A percentile compares a stretch with the other conserved stretches of the same genome.
Evolutionary conservation across 75 land plant genomes (phyloP).

Genomic region (Cunninghamia lanceolata): DNA sequence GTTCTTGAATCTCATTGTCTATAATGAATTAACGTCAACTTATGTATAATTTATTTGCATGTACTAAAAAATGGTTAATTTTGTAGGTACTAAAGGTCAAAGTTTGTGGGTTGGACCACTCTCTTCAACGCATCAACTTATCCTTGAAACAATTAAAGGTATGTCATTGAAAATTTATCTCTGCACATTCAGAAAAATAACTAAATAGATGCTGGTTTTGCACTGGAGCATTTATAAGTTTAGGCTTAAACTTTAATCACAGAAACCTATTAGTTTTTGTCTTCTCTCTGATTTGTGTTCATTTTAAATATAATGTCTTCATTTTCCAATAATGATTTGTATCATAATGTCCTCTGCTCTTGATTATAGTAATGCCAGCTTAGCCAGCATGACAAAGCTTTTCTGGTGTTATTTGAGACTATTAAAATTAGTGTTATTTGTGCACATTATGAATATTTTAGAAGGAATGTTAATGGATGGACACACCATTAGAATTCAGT

Average conservation of each 20-base stretch:
- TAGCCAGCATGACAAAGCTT: not conserved
- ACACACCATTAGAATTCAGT: not conserved
- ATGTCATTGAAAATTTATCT: not conserved
- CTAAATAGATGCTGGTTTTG: not conserved
- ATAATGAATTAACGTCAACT: not conserved
- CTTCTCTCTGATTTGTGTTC: not conserved
- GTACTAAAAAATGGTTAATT: not conserved
- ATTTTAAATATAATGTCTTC: not conserved
- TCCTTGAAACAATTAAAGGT: slow-evolving; percentile 77
- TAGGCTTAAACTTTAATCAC: not conserved
- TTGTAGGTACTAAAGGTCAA: slow-evolving; percentile 70
- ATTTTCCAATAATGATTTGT: not conserved
- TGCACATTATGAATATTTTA: not conserved
- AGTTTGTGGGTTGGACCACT: slow-evolving; percentile 68
- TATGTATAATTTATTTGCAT: not conserved
- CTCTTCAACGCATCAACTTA: slow-evolving; percentile 66
- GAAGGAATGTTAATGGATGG: not conserved
- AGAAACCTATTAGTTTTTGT: not conserved
- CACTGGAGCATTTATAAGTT: not conserved
- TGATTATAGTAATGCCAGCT: not conserved
- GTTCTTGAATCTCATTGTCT: not conserved
- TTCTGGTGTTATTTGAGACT: not conserved
- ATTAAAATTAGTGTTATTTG: not conserved
- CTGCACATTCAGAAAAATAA: not conserved
- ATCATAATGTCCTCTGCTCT: not conserved